Percentiles rank a stretch among this genome's conserved stretches.
Evolutionary conservation across 352 stramenopile genomes (phyloP).

Genomic region (Globisporangium alternatum): DNA sequence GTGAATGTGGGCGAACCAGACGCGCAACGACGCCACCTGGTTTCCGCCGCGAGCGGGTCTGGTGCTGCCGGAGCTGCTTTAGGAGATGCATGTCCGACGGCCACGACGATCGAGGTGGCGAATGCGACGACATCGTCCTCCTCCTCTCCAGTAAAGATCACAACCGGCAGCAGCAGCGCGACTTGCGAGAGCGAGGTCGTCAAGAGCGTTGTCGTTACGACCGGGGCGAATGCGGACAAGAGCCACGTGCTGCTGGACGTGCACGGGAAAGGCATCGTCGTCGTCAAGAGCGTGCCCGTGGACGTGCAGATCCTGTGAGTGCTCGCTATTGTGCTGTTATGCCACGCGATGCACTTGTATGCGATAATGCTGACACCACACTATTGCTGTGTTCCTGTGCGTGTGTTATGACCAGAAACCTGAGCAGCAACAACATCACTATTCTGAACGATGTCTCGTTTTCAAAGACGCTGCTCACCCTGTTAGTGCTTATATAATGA

Average conservation of each 20-base stretch:
- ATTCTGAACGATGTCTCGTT: constrained; percentile 24
- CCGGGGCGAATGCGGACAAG: constrained; percentile 1
- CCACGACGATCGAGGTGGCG: constrained; percentile 11
- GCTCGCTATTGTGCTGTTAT: background rate
- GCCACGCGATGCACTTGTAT: background rate
- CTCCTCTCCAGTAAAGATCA: constrained; percentile 16
- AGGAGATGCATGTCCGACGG: constrained; percentile 3
- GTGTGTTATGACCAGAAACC: constrained; percentile 19
- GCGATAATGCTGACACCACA: background rate
- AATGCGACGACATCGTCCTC: background rate
- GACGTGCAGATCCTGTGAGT: constrained; percentile 20
- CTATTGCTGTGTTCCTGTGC: background rate
- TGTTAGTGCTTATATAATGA: constrained; percentile 23
- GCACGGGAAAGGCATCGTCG: constrained; percentile 23
- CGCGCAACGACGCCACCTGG: constrained; percentile 1
- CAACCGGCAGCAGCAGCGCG: background rate
- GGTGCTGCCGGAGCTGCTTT: background rate
- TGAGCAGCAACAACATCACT: constrained; percentile 34
- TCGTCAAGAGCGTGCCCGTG: constrained; percentile 30
- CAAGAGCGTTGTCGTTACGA: constrained; percentile 9
- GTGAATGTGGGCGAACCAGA: constrained; percentile 16
- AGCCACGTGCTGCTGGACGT: constrained; percentile 22
- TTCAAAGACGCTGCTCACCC: constrained; percentile 21
- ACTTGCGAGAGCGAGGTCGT: constrained; percentile 27
- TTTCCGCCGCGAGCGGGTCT: constrained; percentile 12